A percentile compares a stretch with the other conserved stretches of the same genome.
phyloP scores from a whole-genome alignment of 345 rosid genomes.

The Citrus trifoliata region DNA sequence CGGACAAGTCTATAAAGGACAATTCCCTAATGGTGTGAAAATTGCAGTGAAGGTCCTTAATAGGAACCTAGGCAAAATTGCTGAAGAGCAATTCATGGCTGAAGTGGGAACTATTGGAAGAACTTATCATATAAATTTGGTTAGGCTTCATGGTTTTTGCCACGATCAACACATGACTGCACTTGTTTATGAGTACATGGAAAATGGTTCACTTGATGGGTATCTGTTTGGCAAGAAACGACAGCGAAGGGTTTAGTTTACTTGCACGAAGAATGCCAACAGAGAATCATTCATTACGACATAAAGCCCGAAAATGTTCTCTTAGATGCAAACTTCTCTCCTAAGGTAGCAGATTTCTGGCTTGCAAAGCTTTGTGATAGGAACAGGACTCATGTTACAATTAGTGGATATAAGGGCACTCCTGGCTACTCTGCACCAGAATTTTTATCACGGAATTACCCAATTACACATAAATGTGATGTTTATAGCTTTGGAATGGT shows the following conservation, averaged over 20 bases:
- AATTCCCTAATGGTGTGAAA: constrained; percentile 9
- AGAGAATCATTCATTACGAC: constrained; percentile 16
- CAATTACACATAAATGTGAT: constrained; percentile 14
- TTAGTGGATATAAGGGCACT: constrained; percentile 4
- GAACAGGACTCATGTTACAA: background rate
- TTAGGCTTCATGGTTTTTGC: constrained; percentile 15
- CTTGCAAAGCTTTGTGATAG: constrained; percentile 8
- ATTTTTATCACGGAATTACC: background rate
- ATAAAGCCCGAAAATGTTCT: constrained; percentile 15
- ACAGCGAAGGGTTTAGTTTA: constrained; percentile 5
- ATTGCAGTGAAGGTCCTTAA: constrained; percentile 15
- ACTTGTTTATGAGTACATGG: constrained; percentile 10
- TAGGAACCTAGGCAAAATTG: background rate
- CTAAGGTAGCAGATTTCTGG: constrained; percentile 14
- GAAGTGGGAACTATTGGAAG: constrained; percentile 13
- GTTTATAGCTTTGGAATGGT: constrained; percentile 20
- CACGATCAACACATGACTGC: constrained; percentile 11
- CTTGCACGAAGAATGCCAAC: constrained; percentile 17
- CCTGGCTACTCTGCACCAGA: constrained; percentile 17
- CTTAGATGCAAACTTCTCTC: background rate
- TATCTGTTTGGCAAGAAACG: background rate
- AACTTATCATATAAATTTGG: constrained; percentile 11
- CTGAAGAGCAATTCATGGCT: constrained; percentile 18
- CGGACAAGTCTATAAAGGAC: constrained; percentile 11
- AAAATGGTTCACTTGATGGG: constrained; percentile 5